Conservation (phyloP, 1,284 basidiomycete genomes). For the Cystobasidium slooffiae region DNA sequence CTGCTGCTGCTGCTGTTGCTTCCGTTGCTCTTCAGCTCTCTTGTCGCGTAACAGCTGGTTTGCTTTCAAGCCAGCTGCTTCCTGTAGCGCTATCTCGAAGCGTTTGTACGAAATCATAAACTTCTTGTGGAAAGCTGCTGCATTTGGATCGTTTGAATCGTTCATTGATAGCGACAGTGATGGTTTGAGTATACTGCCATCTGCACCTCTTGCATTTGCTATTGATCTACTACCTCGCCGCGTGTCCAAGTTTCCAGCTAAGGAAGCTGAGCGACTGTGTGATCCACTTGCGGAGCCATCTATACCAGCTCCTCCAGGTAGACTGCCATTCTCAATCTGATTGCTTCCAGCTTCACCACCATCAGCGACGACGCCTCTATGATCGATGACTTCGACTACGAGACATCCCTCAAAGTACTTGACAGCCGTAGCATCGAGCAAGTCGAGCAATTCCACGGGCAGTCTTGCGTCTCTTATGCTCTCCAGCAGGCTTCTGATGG, state of each 20-base stretch:
- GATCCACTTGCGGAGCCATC: background rate
- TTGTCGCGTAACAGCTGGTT: background rate
- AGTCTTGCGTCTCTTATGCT: constrained; percentile 53
- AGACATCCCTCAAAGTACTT: constrained; percentile 53
- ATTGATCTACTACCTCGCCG: constrained; percentile 5
- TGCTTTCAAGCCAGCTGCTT: constrained; percentile 10
- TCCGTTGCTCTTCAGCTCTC: constrained; percentile 3
- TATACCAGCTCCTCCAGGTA: constrained; percentile 2
- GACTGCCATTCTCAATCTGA: constrained; percentile 8
- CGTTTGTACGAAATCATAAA: constrained; percentile 27
- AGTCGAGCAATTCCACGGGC: constrained; percentile 52
- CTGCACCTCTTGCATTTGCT: constrained; percentile 8
- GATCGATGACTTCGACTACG: constrained; percentile 54
- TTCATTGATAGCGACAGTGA: constrained; percentile 12
- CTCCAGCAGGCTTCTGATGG: constrained; percentile 49
- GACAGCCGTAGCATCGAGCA: constrained; percentile 51
- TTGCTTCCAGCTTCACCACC: constrained; percentile 3
- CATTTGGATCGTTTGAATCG: constrained; percentile 15
- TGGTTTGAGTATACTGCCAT: constrained; percentile 19
- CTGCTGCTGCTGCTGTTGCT: constrained; percentile 2
- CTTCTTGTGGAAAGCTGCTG: constrained; percentile 13
- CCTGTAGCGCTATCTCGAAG: constrained; percentile 27
- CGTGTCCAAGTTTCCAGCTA: background rate
- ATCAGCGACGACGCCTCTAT: constrained; percentile 43
- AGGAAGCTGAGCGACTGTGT: constrained; percentile 11